These are phyloP conservation scores for Glycine soja DNA, from an alignment of 306 rosid species.

Conservation along the genomic window DNA sequence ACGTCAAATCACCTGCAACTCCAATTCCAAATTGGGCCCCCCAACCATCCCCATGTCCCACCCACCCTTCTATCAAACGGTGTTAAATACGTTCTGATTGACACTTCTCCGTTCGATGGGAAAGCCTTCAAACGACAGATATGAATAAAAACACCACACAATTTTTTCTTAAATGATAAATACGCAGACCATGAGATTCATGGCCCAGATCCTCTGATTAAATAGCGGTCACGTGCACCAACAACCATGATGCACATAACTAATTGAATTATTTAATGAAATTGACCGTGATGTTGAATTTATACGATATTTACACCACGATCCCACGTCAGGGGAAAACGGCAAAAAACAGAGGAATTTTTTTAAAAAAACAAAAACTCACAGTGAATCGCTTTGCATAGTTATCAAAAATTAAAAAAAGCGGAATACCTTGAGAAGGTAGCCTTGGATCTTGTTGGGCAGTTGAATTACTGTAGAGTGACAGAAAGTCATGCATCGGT, in stretches of 20 bases:
- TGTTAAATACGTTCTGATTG: slow-evolving; percentile 52
- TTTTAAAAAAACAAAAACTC: not conserved
- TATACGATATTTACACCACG: slow-evolving; percentile 42
- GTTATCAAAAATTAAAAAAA: slow-evolving; percentile 24
- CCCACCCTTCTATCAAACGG: slow-evolving; percentile 53
- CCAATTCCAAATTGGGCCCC: slow-evolving; percentile 50
- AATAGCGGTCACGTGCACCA: slow-evolving; percentile 86
- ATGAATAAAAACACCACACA: not conserved
- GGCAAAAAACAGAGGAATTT: not conserved
- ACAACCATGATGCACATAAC: slow-evolving; percentile 47
- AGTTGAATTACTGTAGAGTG: slow-evolving; percentile 79
- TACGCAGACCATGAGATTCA: slow-evolving; percentile 38
- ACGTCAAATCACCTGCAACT: slow-evolving; percentile 58
- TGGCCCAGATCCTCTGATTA: slow-evolving; percentile 80
- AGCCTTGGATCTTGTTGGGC: slow-evolving; percentile 89
- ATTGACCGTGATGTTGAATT: slow-evolving; percentile 44
- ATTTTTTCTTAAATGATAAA: slow-evolving; percentile 13
- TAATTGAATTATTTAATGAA: slow-evolving; percentile 43
- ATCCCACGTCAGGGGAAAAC: slow-evolving; percentile 45
- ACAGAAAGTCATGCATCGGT: slow-evolving; percentile 92
- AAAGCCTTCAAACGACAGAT: slow-evolving; percentile 20
- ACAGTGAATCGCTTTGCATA: slow-evolving; percentile 28
- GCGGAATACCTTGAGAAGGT: slow-evolving; percentile 77
- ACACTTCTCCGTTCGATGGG: slow-evolving; percentile 48
- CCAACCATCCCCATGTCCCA: slow-evolving; percentile 46